phyloP scores from a whole-genome alignment of 2,329 filamentous ascomycete species.

The Grosmannia serpens region DNA sequence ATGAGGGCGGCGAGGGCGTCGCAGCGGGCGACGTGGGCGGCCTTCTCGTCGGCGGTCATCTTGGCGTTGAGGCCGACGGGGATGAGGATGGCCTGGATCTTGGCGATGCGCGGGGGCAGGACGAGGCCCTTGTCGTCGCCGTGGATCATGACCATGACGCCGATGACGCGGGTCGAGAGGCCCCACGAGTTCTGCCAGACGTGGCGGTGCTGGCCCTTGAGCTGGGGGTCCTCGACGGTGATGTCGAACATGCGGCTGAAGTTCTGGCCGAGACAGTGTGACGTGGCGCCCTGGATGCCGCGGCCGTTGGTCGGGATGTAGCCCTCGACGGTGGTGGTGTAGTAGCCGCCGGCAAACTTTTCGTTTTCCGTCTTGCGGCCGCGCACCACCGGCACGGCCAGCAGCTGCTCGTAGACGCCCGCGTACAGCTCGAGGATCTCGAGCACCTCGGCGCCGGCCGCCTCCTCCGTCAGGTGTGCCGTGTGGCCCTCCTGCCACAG shows the following conservation, averaged over 20 bases:
- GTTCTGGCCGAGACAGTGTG: slow-evolving; percentile 91
- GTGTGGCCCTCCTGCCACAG: slow-evolving; percentile 95
- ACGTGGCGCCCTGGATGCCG: slow-evolving; percentile 93
- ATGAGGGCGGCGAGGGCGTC: slow-evolving; percentile 59
- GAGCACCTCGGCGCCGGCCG: slow-evolving; percentile 74
- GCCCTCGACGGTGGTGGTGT: slow-evolving; percentile 92
- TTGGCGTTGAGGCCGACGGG: slow-evolving; percentile 89
- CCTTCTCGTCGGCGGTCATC: slow-evolving; percentile 67
- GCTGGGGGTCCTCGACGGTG: slow-evolving; percentile 80
- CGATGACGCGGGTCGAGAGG: slow-evolving; percentile 90
- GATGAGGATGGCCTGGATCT: slow-evolving; percentile 75
- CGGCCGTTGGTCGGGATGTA: slow-evolving; percentile 94
- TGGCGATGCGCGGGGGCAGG: slow-evolving; percentile 79
- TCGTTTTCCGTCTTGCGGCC: slow-evolving; percentile 95
- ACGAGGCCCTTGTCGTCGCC: slow-evolving; percentile 92
- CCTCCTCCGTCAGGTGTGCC: slow-evolving; percentile 74
- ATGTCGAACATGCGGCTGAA: slow-evolving; percentile 99
- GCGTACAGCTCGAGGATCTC: slow-evolving; percentile 92
- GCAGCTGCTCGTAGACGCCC: slow-evolving; percentile 80
- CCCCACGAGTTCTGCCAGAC: slow-evolving; percentile 99
- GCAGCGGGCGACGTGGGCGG: slow-evolving; percentile 64
- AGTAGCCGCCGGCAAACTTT: slow-evolving; percentile 93
- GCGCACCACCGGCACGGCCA: slow-evolving; percentile 89
- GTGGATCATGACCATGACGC: slow-evolving; percentile 98
- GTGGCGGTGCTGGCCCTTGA: slow-evolving; percentile 68